Conservation (phyloP, 169 alveolate genomes). For the Cyclospora cayetanensis region DNA sequence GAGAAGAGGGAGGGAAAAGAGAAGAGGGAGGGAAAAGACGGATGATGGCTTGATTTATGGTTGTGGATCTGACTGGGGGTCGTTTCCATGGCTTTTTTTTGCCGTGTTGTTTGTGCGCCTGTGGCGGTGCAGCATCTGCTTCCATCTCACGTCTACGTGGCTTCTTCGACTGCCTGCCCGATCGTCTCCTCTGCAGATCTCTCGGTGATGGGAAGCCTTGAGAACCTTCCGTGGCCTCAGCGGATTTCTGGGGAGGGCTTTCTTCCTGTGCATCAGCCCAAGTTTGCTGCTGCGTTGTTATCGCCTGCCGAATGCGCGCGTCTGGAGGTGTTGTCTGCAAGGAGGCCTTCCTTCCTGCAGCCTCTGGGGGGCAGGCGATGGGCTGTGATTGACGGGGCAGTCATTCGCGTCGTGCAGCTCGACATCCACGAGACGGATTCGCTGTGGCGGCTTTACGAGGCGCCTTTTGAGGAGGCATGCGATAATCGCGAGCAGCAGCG, state of each 20-base stretch:
- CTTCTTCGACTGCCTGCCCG: background rate
- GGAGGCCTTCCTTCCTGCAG: conserved; percentile 60
- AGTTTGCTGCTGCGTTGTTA: conserved; percentile 15
- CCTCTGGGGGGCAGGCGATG: conserved; percentile 70
- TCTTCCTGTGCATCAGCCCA: conserved; percentile 49
- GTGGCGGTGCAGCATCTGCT: conserved; percentile 9
- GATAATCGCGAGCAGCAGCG: background rate
- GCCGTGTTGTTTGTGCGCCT: background rate
- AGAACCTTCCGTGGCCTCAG: conserved; percentile 48
- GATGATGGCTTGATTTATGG: no score
- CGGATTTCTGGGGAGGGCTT: conserved; percentile 48
- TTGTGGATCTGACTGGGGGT: no score
- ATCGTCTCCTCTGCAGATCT: conserved; percentile 33
- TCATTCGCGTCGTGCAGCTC: conserved; percentile 62
- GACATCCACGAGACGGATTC: background rate
- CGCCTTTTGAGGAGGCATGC: background rate
- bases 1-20: no score
- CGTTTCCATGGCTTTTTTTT: background rate
- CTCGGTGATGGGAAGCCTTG: background rate
- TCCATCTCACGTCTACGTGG: conserved; percentile 24
- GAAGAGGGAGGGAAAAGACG: no score
- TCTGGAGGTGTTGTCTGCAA: conserved; percentile 54
- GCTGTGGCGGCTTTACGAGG: no score
- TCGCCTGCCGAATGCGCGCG: conserved; percentile 31
- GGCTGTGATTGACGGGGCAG: conserved; percentile 62